Evolutionary conservation across 768 basidiomycete genomes (phyloP), one percentile per base, ranked within the genome.

Genomic region (Tricholoma bakamatsutake): DNA sequence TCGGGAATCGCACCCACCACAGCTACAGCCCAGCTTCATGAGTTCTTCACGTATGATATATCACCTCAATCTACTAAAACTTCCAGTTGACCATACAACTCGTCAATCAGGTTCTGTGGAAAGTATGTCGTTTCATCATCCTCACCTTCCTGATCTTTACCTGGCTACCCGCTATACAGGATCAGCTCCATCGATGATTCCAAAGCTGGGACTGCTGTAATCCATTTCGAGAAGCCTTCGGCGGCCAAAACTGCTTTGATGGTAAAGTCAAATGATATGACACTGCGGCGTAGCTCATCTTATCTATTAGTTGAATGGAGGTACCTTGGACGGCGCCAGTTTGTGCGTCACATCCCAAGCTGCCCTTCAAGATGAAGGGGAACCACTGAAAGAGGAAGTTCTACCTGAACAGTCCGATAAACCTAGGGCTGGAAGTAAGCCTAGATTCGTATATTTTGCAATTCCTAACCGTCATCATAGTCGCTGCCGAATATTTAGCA

Each of bases 401-500:
- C 68, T 72, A 49, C 76, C 90, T 63, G 83, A 88, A 13, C 94
- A 97, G 72, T 80, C 85, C 37, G 93, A 96, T 71, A 99, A 99
- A 75, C 96, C 96, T 1, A 76, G 90, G 30, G 88, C 90, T 15
- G 90, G 84, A 45, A 91, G 88, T 90, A 62, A 63, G 85, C 72
- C 5, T 1, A 15, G 1, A 17, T 35, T 33, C 18, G 15, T 13
- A 13, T 42, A 10, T 21, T 11, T 30, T 15, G 18, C 30, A 50
- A 17, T 34, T 55, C 35, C 40, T 43, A 54, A 17, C 63, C 13
- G 4, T 40, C 3, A 28, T 58, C 55, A 58, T 66, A 84, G 92
- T 97, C 64, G 88, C 90, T 27, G 95, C 96, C 28, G 96, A 98
- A 69, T 93, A 95, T 70, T 81, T 99, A 45, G 93, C 96, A 1